Conservation (phyloP, 805 yeast species). For the Lipomyces sp. region DNA sequence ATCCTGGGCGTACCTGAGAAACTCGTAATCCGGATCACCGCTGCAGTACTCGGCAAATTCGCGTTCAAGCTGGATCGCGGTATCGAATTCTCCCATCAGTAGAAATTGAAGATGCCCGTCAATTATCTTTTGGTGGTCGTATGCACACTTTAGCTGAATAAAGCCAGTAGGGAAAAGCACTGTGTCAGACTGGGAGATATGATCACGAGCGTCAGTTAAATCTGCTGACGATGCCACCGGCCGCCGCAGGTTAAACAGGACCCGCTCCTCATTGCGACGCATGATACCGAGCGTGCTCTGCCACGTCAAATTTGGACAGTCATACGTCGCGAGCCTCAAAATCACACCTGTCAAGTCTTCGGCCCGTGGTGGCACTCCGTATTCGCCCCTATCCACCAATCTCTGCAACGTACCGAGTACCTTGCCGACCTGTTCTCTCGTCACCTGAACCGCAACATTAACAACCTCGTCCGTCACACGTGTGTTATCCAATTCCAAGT, state of each 20-base stretch:
- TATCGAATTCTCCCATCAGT: slow-evolving; percentile 11
- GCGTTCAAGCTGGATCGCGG: slow-evolving; percentile 20
- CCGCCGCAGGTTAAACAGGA: neutral
- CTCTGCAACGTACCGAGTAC: neutral
- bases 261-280: slow-evolving; percentile 29
- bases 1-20: neutral
- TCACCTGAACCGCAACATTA: slow-evolving; percentile 15
- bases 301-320: slow-evolving; percentile 36
- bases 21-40: slow-evolving; percentile 13
- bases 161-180: slow-evolving; percentile 14
- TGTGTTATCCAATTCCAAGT: slow-evolving; percentile 31
- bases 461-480: slow-evolving; percentile 26
- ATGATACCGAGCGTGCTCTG: slow-evolving; percentile 17
- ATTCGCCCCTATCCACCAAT: neutral
- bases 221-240: neutral
- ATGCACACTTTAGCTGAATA: slow-evolving; percentile 17
- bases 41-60: slow-evolving; percentile 21
- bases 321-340: slow-evolving; percentile 24
- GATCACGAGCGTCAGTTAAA: neutral
- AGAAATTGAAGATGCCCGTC: slow-evolving; percentile 15
- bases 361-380: neutral
- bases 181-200: neutral
- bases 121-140: slow-evolving; percentile 17
- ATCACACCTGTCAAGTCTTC: slow-evolving; percentile 11
- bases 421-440: slow-evolving; percentile 16